These are phyloP conservation scores for Nicotiana benthamiana DNA, from an alignment of 257 asterid genomes.

Conservation along the genomic window DNA sequence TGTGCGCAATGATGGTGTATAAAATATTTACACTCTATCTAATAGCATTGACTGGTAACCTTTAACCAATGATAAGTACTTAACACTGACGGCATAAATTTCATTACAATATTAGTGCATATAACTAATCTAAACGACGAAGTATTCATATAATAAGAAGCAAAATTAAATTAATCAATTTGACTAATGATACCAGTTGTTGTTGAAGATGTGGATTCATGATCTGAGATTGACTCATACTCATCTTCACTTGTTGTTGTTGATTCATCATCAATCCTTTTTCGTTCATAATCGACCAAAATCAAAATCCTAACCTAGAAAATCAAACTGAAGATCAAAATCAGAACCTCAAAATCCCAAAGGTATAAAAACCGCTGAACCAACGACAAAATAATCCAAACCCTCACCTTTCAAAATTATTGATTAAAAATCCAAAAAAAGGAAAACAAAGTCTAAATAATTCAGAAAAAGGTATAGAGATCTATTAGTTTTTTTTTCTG, in stretches of 20 bases:
- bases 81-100: no score
- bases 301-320: neutral
- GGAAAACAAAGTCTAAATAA: no score
- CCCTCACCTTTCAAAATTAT: neutral
- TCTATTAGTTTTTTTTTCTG: neutral
- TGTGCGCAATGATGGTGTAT: no score
- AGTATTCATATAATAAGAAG: no score
- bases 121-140: no score
- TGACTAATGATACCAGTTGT: constrained; percentile 31
- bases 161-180: neutral
- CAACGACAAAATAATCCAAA: neutral
- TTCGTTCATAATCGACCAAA: constrained; percentile 40
- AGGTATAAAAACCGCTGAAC: neutral
- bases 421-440: no score
- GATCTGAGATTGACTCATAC: constrained; percentile 24
- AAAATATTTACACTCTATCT: no score
- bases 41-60: no score
- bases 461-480: neutral
- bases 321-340: neutral
- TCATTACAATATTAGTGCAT: no score
- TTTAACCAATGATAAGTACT: no score
- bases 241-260: constrained; percentile 34
- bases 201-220: constrained; percentile 36
- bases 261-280: constrained; percentile 46
- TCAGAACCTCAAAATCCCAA: neutral